A percentile compares a stretch with the other conserved stretches of the same genome.
These are phyloP conservation scores for Tausonia pullulans DNA, from an alignment of 1,284 basidiomycete species.

Conservation along the genomic window DNA sequence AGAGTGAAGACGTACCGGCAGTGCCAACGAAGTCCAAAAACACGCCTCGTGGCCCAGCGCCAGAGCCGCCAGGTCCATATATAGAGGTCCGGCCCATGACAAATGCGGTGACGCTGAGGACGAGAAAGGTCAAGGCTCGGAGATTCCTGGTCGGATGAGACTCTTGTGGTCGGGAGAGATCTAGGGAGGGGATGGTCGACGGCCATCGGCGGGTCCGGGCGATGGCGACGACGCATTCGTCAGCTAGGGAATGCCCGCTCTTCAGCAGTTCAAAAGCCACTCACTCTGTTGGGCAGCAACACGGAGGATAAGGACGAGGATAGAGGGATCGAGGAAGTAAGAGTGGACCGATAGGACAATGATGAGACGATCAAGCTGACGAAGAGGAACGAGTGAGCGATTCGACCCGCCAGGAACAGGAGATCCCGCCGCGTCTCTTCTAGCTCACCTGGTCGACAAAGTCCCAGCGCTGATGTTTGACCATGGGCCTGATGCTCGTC, in stretches of 20 bases:
- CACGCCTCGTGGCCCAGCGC: neutral
- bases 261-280: too few relatives aligned
- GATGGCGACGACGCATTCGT: neutral
- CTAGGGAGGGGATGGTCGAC: neutral
- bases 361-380: conserved; percentile 9
- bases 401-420: neutral
- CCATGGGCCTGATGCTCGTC: neutral
- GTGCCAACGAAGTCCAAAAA: conserved; percentile 7
- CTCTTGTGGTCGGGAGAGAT: conserved; percentile 9
- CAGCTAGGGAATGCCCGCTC: too few relatives aligned
- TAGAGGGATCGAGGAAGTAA: conserved; percentile 1
- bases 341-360: conserved; percentile 5
- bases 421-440: too few relatives aligned
- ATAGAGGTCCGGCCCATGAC: neutral
- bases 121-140: neutral
- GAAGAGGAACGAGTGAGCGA: neutral
- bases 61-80: neutral
- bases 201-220: neutral
- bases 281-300: neutral
- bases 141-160: neutral
- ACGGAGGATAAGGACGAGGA: conserved; percentile 1
- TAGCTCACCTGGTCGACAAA: conserved; percentile 7
- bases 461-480: conserved; percentile 8
- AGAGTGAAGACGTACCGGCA: neutral
- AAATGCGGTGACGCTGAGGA: neutral